Conservation (phyloP, 2,329 filamentous ascomycete genomes). For the Chaetomiaceae sp. region DNA sequence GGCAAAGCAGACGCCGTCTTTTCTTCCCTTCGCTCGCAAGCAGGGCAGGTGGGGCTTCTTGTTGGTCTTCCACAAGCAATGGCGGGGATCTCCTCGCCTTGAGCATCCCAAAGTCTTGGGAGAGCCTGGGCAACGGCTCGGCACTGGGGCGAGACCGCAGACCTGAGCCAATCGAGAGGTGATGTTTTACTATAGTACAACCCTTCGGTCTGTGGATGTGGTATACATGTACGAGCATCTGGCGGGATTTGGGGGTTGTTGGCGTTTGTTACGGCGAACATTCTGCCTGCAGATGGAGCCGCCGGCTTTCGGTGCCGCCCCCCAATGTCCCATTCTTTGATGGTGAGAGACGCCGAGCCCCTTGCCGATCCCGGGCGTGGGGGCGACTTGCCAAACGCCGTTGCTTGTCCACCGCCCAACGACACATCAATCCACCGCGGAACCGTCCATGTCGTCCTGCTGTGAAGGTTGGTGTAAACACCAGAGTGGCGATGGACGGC, state of each 20-base stretch:
- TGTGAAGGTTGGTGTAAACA: too few relatives aligned
- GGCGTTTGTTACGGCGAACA: background rate
- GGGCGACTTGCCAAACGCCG: background rate
- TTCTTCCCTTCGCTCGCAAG: too few relatives aligned
- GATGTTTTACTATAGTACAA: too few relatives aligned
- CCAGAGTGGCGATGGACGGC: slow-evolving; percentile 3
- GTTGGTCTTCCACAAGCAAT: background rate
- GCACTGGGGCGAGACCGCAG: background rate
- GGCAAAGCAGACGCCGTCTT: too few relatives aligned
- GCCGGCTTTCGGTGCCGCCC: background rate
- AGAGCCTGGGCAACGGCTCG: background rate
- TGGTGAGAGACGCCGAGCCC: background rate
- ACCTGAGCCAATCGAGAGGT: background rate
- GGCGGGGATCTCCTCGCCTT: slow-evolving; percentile 8
- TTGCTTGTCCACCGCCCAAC: too few relatives aligned
- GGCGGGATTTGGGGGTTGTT: background rate
- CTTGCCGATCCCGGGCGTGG: slow-evolving; percentile 13
- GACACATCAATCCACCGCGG: too few relatives aligned
- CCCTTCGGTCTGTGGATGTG: too few relatives aligned
- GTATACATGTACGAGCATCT: too few relatives aligned
- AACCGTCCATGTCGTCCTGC: too few relatives aligned
- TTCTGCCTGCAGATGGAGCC: background rate
- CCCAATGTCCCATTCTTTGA: background rate
- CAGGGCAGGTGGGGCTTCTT: too few relatives aligned
- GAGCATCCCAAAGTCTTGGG: background rate